Evolutionary conservation across 495 filamentous ascomycete species (phyloP).

Genomic region (Daldinia bambusicola): DNA sequence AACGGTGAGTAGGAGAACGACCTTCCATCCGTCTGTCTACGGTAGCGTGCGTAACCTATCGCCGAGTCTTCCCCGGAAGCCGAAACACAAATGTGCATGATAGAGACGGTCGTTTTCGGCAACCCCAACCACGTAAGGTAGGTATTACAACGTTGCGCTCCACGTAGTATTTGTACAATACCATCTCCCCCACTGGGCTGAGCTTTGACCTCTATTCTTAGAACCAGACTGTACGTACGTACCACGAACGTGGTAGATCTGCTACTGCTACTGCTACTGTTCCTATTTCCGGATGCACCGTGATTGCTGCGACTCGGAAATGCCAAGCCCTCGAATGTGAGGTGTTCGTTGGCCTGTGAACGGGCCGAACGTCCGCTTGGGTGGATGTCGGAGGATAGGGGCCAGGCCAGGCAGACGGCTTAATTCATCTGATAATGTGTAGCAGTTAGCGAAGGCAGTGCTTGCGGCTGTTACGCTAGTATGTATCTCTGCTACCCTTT

Average conservation of each 20-base stretch:
- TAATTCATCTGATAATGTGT: no score
- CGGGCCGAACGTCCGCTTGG: neutral
- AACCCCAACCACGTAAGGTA: neutral
- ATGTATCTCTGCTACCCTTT: neutral
- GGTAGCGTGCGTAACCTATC: neutral
- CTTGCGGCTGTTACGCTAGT: neutral
- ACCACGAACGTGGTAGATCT: neutral
- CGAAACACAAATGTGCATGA: neutral
- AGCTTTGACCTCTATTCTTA: slow-evolving; percentile 18
- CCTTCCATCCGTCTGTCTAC: neutral
- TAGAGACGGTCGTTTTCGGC: neutral
- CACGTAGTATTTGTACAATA: slow-evolving; percentile 21
- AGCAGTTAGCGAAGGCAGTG: neutral
- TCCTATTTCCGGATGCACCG: slow-evolving; percentile 3
- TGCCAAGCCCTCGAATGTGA: neutral
- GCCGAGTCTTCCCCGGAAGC: neutral
- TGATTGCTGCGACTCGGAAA: slow-evolving; percentile 3
- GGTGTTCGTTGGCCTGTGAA: neutral
- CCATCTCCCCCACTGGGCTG: slow-evolving; percentile 6
- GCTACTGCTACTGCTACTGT: neutral
- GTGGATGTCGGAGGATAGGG: no score
- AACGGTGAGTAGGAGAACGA: neutral
- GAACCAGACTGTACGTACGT: neutral
- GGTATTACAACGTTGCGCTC: slow-evolving; percentile 28
- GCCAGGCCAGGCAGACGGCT: no score